phyloP scores from a whole-genome alignment of 192 early-diverging fungal species.

The Ambispora gerdemannii region DNA sequence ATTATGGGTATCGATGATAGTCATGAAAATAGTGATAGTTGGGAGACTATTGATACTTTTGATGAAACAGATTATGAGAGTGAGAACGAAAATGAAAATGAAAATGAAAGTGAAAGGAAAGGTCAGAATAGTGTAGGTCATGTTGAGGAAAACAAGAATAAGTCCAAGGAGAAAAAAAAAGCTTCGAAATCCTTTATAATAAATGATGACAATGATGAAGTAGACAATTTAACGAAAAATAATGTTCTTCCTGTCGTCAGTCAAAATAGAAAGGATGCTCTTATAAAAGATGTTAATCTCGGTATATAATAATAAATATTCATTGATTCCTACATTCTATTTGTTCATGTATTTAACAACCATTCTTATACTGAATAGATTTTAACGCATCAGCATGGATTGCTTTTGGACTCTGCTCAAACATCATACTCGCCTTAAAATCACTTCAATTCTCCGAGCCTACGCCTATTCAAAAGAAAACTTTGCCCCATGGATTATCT shows the following conservation, averaged over 20 bases:
- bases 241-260: constrained; percentile 3
- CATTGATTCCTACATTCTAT: not conserved
- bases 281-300: constrained; percentile 32
- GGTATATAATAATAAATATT: constrained; percentile 7
- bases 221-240: constrained; percentile 35
- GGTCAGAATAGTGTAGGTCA: not conserved
- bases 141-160: not conserved
- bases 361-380: constrained; percentile 34
- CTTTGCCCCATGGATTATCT: constrained; percentile 66
- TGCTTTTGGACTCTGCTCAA: constrained; percentile 50
- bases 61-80: constrained; percentile 31
- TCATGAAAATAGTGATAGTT: not conserved
- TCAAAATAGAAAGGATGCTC: constrained; percentile 12
- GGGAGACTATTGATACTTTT: constrained; percentile 25
- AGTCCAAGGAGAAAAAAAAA: not conserved
- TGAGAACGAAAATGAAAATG: not conserved
- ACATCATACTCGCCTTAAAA: constrained; percentile 65
- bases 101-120: not conserved
- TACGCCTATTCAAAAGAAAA: constrained; percentile 83
- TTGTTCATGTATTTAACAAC: not conserved
- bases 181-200: no score
- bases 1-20: constrained; percentile 16
- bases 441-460: constrained; percentile 72
- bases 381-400: constrained; percentile 76
- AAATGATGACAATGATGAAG: no score